Conservation (phyloP, 1,284 basidiomycete species). For the Cryptococcus sp. region DNA sequence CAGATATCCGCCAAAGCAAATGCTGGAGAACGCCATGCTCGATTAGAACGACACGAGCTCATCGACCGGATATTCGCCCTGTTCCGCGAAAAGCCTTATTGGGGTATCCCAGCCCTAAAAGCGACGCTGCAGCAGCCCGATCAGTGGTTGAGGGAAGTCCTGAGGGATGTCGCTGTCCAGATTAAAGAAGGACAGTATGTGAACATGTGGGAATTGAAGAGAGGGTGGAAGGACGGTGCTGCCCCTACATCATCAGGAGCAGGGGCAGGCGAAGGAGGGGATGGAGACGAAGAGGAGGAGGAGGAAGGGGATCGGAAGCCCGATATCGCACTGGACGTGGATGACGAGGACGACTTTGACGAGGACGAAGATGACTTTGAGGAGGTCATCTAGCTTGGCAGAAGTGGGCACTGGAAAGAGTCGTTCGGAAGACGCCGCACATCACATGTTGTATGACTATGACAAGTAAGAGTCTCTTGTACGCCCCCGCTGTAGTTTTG, state of each 20-base stretch:
- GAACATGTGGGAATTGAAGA: conserved; percentile 53
- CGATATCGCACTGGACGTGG: conserved; percentile 17
- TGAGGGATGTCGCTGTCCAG: conserved; percentile 76
- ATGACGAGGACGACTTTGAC: conserved; percentile 20
- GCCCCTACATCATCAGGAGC: neutral
- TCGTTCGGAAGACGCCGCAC: no score
- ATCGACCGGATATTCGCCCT: conserved; percentile 79
- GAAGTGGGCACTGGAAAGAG: no score
- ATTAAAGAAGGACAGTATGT: conserved; percentile 71
- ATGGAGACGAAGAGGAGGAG: conserved; percentile 11
- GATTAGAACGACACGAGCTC: conserved; percentile 85
- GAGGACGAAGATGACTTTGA: conserved; percentile 34
- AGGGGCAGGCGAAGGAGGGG: conserved; percentile 1
- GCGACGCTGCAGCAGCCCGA: conserved; percentile 88
- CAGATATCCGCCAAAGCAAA: conserved; percentile 16
- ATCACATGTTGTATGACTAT: no score
- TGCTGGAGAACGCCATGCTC: conserved; percentile 77
- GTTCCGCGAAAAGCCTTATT: conserved; percentile 77
- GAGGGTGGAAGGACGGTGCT: conserved; percentile 26
- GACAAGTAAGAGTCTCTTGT: no score
- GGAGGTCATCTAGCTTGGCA: conserved; percentile 14
- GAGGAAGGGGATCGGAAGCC: conserved; percentile 24
- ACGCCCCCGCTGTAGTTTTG: no score
- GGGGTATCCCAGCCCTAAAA: conserved; percentile 78
- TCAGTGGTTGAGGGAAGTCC: conserved; percentile 82